Percentiles rank a stretch among this genome's conserved stretches.
Evolutionary conservation across 164 flowering plant genomes (phyloP).

Genomic region (Nymphaea thermarum): DNA sequence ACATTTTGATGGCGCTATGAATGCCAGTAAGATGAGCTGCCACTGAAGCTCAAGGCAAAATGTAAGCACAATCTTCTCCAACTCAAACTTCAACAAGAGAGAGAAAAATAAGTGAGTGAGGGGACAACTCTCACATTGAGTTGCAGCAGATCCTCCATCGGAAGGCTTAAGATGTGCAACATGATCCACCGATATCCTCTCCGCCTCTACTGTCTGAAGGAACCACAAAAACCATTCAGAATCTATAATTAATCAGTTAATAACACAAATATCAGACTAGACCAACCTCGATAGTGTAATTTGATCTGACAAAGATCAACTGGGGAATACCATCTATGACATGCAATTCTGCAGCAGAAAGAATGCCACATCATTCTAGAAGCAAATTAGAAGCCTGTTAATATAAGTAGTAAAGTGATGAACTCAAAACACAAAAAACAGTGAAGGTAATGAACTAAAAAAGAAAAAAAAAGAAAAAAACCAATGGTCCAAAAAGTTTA

Average conservation of each 20-base stretch:
- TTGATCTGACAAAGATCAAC: conserved; percentile 81
- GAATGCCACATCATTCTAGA: neutral
- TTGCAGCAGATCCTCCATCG: conserved; percentile 98
- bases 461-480: neutral
- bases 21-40: conserved; percentile 97
- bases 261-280: neutral
- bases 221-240: conserved; percentile 4
- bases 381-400: too few relatives aligned
- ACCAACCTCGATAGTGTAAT: conserved; percentile 88
- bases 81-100: neutral
- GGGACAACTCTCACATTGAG: conserved; percentile 46
- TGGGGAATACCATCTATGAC: conserved; percentile 94
- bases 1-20: conserved; percentile 97
- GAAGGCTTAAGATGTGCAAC: conserved; percentile 98
- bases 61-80: neutral
- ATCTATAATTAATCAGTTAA: neutral
- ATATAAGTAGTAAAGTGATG: too few relatives aligned
- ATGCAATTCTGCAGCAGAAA: conserved; percentile 57
- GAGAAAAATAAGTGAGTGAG: neutral
- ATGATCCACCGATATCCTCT: conserved; percentile 94
- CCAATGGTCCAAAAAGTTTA: neutral
- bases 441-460: neutral
- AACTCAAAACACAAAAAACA: too few relatives aligned
- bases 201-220: conserved; percentile 91
- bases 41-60: conserved; percentile 38